A percentile compares a stretch with the other conserved stretches of the same genome.
phyloP scores from a whole-genome alignment of 2,329 filamentous ascomycete species.

The Chrysoporthe puriensis region DNA sequence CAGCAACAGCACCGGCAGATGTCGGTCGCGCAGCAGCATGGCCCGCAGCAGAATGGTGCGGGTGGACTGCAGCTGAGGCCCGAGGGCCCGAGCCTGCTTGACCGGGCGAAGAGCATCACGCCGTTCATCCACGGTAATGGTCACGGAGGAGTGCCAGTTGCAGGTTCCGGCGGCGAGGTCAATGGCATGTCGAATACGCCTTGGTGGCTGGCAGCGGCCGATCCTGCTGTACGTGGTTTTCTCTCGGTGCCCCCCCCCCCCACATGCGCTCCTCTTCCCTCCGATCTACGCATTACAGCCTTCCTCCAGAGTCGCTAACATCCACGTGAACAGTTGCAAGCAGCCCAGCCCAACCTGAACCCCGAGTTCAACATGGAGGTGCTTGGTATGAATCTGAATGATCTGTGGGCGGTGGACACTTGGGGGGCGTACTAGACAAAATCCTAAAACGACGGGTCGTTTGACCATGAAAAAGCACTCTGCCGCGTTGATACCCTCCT shows the following conservation, averaged over 20 bases:
- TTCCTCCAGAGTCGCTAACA: background rate
- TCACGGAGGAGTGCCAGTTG: constrained; percentile 7
- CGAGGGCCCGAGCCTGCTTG: constrained; percentile 25
- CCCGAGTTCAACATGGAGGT: constrained; percentile 59
- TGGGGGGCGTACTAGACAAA: constrained; percentile 31
- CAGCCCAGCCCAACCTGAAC: constrained; percentile 41
- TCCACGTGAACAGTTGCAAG: constrained; percentile 33
- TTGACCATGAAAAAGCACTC: background rate
- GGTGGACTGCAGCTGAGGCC: constrained; percentile 15
- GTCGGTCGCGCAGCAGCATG: constrained; percentile 13
- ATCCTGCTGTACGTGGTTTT: constrained; percentile 29
- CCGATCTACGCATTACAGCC: background rate
- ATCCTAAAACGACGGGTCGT: too few species aligned
- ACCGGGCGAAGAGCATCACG: constrained; percentile 28
- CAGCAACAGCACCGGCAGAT: constrained; percentile 28
- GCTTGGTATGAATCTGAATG: constrained; percentile 57
- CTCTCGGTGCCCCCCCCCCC: too few species aligned
- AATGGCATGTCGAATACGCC: constrained; percentile 30
- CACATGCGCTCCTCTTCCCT: background rate
- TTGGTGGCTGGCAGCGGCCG: constrained; percentile 35
- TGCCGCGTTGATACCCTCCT: constrained; percentile 8
- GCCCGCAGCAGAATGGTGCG: constrained; percentile 18
- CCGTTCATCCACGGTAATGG: constrained; percentile 19
- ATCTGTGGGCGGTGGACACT: constrained; percentile 52
- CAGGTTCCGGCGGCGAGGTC: constrained; percentile 15